A percentile compares a stretch with the other conserved stretches of the same genome.
These are phyloP conservation scores for Dianthus caryophyllus DNA, from an alignment of 148 eudicot genomes.

Conservation along the genomic window DNA sequence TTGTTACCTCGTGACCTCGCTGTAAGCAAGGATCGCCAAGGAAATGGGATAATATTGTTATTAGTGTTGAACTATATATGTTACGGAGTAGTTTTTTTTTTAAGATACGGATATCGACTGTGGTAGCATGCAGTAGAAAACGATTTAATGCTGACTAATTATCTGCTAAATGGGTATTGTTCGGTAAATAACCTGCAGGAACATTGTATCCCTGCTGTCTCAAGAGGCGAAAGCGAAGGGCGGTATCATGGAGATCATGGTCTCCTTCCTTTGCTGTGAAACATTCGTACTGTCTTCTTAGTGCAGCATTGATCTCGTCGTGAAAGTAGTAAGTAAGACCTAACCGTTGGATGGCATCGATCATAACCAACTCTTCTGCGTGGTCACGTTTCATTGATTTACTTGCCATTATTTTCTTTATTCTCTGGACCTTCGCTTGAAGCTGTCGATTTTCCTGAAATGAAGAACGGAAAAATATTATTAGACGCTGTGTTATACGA, in stretches of 20 bases:
- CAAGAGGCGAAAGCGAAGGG: conserved; percentile 44
- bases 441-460: conserved; percentile 9
- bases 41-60: no score
- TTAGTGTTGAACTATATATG: no score
- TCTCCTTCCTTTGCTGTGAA: neutral
- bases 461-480: neutral
- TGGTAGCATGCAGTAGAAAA: no score
- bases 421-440: conserved; percentile 6
- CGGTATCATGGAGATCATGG: conserved; percentile 30
- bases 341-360: conserved; percentile 30
- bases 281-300: conserved; percentile 10
- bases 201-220: conserved; percentile 47
- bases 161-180: neutral
- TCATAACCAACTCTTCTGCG: conserved; percentile 22
- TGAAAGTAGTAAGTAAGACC: conserved; percentile 36
- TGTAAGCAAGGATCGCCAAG: no score
- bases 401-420: conserved; percentile 6
- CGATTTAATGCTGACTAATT: neutral
- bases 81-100: no score
- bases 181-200: conserved; percentile 30
- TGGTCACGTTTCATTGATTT: neutral
- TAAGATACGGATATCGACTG: no score
- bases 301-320: conserved; percentile 30
- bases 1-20: no score
- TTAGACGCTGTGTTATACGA: no score